A percentile compares a stretch with the other conserved stretches of the same genome.
phyloP scores from a whole-genome alignment of 1,284 basidiomycete species.

The Fomitopsis schrenkii region DNA sequence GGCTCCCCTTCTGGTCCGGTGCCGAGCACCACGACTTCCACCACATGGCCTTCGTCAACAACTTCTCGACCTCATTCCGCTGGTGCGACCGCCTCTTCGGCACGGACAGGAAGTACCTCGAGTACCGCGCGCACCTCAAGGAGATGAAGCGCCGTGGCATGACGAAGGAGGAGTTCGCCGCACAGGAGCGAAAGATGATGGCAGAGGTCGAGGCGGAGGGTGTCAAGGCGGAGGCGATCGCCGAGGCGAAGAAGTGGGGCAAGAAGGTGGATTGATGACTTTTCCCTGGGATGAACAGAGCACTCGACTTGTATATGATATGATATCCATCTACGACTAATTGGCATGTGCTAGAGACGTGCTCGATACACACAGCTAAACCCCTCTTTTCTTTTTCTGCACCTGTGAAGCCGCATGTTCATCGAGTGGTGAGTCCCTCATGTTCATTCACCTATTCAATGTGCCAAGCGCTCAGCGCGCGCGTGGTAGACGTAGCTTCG shows the following conservation, averaged over 20 bases:
- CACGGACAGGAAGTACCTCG: slow-evolving; percentile 82
- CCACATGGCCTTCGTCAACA: slow-evolving; percentile 89
- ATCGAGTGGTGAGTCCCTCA: background rate
- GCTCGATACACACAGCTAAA: background rate
- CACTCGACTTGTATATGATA: background rate
- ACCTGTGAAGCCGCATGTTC: background rate
- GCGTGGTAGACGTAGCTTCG: no score
- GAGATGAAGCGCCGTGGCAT: slow-evolving; percentile 47
- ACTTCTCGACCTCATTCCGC: slow-evolving; percentile 89
- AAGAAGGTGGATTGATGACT: slow-evolving; percentile 20
- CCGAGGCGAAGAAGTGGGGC: slow-evolving; percentile 32
- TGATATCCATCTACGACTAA: background rate
- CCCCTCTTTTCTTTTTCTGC: background rate
- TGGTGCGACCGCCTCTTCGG: slow-evolving; percentile 89
- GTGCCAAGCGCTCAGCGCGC: no score
- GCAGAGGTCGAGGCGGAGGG: slow-evolving; percentile 72
- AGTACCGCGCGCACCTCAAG: slow-evolving; percentile 62
- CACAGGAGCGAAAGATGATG: slow-evolving; percentile 55
- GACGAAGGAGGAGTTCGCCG: slow-evolving; percentile 47
- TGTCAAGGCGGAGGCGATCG: slow-evolving; percentile 62
- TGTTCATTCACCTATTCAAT: background rate
- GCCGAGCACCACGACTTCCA: slow-evolving; percentile 99
- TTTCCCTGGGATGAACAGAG: background rate
- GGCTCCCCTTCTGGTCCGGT: slow-evolving; percentile 96
- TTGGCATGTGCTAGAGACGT: background rate